Conservation (phyloP, 73 alveolate genomes). For the Tetrahymena malaccensis region DNA sequence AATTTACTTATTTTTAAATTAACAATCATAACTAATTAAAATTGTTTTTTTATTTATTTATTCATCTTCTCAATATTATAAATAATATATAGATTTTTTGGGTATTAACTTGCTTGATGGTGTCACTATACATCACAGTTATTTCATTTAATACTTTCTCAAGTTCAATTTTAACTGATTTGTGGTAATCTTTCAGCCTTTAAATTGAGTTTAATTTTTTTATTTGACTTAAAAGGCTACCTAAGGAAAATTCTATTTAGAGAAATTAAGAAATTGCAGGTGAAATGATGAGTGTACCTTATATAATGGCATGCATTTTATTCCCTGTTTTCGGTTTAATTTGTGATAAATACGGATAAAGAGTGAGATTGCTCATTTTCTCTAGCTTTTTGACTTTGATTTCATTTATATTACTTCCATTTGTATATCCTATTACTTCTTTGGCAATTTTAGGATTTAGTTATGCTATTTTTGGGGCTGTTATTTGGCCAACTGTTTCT, state of each 20-base stretch:
- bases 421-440: slow-evolving; percentile 20
- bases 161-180: slow-evolving; percentile 16
- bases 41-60: too few species aligned
- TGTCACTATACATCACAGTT: slow-evolving; percentile 24
- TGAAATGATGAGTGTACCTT: slow-evolving; percentile 39
- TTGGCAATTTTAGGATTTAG: slow-evolving; percentile 17
- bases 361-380: slow-evolving; percentile 1
- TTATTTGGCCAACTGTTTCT: slow-evolving; percentile 30
- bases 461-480: slow-evolving; percentile 30
- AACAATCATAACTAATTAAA: too few species aligned
- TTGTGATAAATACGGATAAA: slow-evolving; percentile 25
- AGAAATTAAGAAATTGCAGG: slow-evolving; percentile 35
- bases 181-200: not conserved
- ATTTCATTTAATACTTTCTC: slow-evolving; percentile 23
- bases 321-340: slow-evolving; percentile 24
- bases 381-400: slow-evolving; percentile 3
- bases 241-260: slow-evolving; percentile 10
- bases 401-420: not conserved
- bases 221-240: not conserved
- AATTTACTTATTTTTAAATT: too few species aligned
- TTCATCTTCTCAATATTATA: too few species aligned
- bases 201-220: not conserved
- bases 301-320: slow-evolving; percentile 10
- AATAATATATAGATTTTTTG: slow-evolving; percentile 36
- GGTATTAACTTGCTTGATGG: slow-evolving; percentile 24